Conservation (phyloP, 495 filamentous ascomycete species). For the Aspergillus heteromorphus region DNA sequence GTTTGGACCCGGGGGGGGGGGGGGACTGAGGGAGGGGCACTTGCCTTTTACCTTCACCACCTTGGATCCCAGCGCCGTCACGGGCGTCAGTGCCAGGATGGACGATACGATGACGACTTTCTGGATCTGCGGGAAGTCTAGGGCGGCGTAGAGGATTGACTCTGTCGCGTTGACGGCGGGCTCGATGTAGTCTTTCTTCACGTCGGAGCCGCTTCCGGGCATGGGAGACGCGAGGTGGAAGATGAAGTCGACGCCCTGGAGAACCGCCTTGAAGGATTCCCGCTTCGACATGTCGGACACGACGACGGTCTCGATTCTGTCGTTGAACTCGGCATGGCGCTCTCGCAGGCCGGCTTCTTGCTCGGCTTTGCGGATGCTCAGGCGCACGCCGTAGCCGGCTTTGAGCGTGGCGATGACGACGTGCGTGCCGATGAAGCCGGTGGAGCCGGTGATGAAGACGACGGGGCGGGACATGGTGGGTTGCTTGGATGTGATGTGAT, state of each 20-base stretch:
- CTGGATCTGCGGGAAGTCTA: constrained; percentile 25
- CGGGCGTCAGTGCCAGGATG: constrained; percentile 24
- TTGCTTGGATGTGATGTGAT: neutral
- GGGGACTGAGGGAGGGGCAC: no score
- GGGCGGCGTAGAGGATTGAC: constrained; percentile 33
- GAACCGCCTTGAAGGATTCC: constrained; percentile 40
- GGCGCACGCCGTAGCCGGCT: constrained; percentile 20
- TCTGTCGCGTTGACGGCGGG: constrained; percentile 34
- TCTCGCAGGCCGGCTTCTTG: constrained; percentile 19
- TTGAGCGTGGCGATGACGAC: constrained; percentile 15
- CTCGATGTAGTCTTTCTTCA: constrained; percentile 13
- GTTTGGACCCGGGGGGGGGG: no score
- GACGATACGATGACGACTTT: constrained; percentile 42
- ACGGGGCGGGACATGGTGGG: neutral
- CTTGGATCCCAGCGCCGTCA: neutral
- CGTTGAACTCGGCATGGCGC: constrained; percentile 7
- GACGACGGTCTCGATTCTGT: constrained; percentile 29
- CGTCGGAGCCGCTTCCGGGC: constrained; percentile 12
- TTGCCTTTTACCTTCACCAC: no score
- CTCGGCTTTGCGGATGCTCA: constrained; percentile 17
- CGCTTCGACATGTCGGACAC: constrained; percentile 43
- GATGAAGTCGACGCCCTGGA: constrained; percentile 42
- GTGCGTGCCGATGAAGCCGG: constrained; percentile 36
- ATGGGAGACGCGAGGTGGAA: constrained; percentile 50
- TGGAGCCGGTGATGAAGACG: constrained; percentile 28